Evolutionary conservation across 768 basidiomycete species (phyloP).

Genomic region (Leucosporidium creatinivorum): DNA sequence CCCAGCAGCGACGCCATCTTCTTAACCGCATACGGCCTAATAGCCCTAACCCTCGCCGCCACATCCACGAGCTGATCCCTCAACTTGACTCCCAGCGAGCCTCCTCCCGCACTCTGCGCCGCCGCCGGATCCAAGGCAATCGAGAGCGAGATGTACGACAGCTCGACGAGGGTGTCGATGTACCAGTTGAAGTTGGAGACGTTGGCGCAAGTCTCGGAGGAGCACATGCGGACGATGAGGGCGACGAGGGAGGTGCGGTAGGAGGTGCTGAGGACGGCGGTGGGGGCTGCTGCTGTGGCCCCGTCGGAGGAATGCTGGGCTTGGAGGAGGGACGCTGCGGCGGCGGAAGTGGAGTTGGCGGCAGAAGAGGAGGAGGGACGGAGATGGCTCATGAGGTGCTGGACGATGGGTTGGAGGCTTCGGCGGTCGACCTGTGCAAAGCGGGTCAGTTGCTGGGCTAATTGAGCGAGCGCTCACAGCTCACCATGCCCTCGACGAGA

Average conservation of each 20-base stretch:
- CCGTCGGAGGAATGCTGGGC: slow-evolving; percentile 23
- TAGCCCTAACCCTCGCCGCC: slow-evolving; percentile 67
- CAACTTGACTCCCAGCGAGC: slow-evolving; percentile 67
- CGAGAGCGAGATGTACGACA: slow-evolving; percentile 67
- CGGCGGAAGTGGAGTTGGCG: slow-evolving; percentile 38
- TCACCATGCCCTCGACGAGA: slow-evolving; percentile 84
- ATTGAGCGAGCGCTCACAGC: slow-evolving; percentile 22
- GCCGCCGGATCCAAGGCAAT: slow-evolving; percentile 12
- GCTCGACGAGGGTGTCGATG: slow-evolving; percentile 83
- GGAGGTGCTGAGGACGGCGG: slow-evolving; percentile 60
- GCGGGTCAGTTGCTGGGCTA: background rate
- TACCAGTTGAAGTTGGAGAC: slow-evolving; percentile 96
- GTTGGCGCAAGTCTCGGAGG: slow-evolving; percentile 73
- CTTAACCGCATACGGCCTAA: slow-evolving; percentile 70
- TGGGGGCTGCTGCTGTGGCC: slow-evolving; percentile 32
- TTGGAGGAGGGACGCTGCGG: slow-evolving; percentile 32
- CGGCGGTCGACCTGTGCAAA: slow-evolving; percentile 61
- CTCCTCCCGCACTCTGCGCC: slow-evolving; percentile 43
- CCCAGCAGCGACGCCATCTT: slow-evolving; percentile 72
- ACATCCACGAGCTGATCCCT: slow-evolving; percentile 81
- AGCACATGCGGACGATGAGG: slow-evolving; percentile 72
- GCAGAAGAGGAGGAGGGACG: slow-evolving; percentile 35
- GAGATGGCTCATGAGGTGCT: slow-evolving; percentile 80
- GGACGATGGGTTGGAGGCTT: slow-evolving; percentile 82
- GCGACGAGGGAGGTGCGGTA: slow-evolving; percentile 79